phyloP scores from a whole-genome alignment of 2,329 filamentous ascomycete genomes.

The Fusarium nanum region DNA sequence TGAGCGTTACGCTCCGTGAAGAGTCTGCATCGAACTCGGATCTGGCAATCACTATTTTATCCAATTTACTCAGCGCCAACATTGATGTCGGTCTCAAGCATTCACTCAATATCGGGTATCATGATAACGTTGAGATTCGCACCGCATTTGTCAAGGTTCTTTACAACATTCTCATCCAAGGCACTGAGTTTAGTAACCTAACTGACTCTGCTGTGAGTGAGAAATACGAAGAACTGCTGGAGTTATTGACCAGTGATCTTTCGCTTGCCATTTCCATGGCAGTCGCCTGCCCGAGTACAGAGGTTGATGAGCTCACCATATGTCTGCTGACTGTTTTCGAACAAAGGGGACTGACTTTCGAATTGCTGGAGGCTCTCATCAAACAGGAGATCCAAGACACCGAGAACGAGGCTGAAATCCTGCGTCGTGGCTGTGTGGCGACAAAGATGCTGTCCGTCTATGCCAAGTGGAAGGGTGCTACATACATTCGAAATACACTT shows the following conservation, averaged over 20 bases:
- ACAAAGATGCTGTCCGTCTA: conserved; percentile 79
- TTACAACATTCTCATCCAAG: conserved; percentile 77
- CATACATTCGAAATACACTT: conserved; percentile 72
- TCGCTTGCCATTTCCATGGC: conserved; percentile 73
- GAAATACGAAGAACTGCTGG: conserved; percentile 74
- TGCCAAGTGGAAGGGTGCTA: conserved; percentile 75
- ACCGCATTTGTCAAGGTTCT: conserved; percentile 77
- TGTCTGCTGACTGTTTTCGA: conserved; percentile 78
- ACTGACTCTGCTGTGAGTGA: conserved; percentile 75
- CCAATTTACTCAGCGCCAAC: conserved; percentile 76
- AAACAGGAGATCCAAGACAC: conserved; percentile 77
- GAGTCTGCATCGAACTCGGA: conserved; percentile 68
- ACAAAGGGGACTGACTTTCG: conserved; percentile 71
- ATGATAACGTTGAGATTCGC: conserved; percentile 75
- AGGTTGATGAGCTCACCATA: conserved; percentile 76
- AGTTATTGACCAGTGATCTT: conserved; percentile 72
- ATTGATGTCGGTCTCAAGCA: conserved; percentile 78
- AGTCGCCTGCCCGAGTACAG: conserved; percentile 72
- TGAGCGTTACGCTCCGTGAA: conserved; percentile 59
- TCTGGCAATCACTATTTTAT: conserved; percentile 74
- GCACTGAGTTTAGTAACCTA: conserved; percentile 76
- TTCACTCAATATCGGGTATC: conserved; percentile 76
- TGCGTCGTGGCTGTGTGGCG: conserved; percentile 76
- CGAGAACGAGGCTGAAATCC: conserved; percentile 75
- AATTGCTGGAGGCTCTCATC: conserved; percentile 73